Evolutionary conservation across 805 yeast species (phyloP).

Genomic region (Candida ulmi): DNA sequence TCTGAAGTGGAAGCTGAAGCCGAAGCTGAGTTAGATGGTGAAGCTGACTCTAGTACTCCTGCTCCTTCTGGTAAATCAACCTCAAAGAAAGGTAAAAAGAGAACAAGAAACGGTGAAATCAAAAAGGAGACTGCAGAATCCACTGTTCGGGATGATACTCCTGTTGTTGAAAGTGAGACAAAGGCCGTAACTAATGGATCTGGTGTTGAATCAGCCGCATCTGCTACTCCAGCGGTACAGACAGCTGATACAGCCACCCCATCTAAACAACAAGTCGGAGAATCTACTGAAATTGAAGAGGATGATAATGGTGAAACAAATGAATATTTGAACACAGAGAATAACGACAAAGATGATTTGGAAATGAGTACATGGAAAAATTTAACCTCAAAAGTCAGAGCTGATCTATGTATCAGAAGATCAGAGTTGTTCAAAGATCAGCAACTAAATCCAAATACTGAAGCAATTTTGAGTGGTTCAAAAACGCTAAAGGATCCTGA

Average conservation of each 20-base stretch:
- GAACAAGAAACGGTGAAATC: conserved; percentile 30
- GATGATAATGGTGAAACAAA: conserved; percentile 35
- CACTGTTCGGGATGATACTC: conserved; percentile 1
- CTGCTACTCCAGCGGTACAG: not conserved
- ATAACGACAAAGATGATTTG: conserved; percentile 60
- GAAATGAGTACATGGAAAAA: conserved; percentile 82
- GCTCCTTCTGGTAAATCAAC: conserved; percentile 25
- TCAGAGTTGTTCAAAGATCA: conserved; percentile 57
- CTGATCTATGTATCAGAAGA: conserved; percentile 66
- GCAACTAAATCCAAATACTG: conserved; percentile 58
- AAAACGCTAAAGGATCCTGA: conserved; percentile 58
- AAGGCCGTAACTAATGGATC: too few species aligned
- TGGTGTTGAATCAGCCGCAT: too few species aligned
- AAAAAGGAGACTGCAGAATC: conserved; percentile 22
- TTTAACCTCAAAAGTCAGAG: conserved; percentile 73
- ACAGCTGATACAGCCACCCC: not conserved
- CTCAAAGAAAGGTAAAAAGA: conserved; percentile 34
- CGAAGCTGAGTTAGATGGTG: conserved; percentile 23
- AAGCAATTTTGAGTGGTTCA: conserved; percentile 63
- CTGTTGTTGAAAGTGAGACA: too few species aligned
- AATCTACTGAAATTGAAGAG: conserved; percentile 21
- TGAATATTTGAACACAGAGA: conserved; percentile 41
- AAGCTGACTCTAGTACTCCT: conserved; percentile 21
- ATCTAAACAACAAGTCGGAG: conserved; percentile 6
- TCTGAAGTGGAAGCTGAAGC: conserved; percentile 56